These are phyloP conservation scores for Fusarium verrucosum DNA, from an alignment of 2,329 filamentous ascomycete genomes.

Conservation along the genomic window DNA sequence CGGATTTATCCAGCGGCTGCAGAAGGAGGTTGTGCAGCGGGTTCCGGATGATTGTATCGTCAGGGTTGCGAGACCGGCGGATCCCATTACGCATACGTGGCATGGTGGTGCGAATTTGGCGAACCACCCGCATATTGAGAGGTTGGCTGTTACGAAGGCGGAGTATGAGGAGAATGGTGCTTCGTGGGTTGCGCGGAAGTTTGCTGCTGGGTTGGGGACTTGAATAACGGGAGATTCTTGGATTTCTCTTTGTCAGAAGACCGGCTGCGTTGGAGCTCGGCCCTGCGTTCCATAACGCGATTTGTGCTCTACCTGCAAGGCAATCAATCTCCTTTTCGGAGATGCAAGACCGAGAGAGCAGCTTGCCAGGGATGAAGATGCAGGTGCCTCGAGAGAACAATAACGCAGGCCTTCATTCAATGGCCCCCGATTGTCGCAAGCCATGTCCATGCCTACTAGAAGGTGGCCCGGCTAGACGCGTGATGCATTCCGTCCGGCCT, in stretches of 20 bases:
- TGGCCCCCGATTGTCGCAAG: background rate
- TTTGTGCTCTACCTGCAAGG: background rate
- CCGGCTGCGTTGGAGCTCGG: background rate
- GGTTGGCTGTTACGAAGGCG: conserved; percentile 79
- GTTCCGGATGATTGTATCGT: conserved; percentile 82
- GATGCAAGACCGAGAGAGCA: too few relatives aligned
- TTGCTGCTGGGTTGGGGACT: conserved; percentile 54
- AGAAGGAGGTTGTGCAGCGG: conserved; percentile 75
- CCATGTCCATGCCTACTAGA: background rate
- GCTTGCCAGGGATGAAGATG: background rate
- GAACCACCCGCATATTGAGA: conserved; percentile 71
- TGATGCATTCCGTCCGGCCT: background rate
- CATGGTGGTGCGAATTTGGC: conserved; percentile 83
- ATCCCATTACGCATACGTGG: conserved; percentile 87
- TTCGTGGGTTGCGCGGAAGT: conserved; percentile 77
- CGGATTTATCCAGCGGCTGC: conserved; percentile 83
- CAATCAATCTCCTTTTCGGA: background rate
- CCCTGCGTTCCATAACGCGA: background rate
- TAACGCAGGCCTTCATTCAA: background rate
- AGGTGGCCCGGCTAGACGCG: background rate
- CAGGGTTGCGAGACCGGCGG: conserved; percentile 72
- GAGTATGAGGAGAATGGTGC: conserved; percentile 91
- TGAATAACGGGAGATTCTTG: conserved; percentile 1
- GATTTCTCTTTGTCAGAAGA: background rate
- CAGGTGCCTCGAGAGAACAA: background rate